Percentiles rank a stretch among this genome's conserved stretches.
Conservation (phyloP, 1,284 basidiomycete genomes). For the Rhodotorula sp. region DNA sequence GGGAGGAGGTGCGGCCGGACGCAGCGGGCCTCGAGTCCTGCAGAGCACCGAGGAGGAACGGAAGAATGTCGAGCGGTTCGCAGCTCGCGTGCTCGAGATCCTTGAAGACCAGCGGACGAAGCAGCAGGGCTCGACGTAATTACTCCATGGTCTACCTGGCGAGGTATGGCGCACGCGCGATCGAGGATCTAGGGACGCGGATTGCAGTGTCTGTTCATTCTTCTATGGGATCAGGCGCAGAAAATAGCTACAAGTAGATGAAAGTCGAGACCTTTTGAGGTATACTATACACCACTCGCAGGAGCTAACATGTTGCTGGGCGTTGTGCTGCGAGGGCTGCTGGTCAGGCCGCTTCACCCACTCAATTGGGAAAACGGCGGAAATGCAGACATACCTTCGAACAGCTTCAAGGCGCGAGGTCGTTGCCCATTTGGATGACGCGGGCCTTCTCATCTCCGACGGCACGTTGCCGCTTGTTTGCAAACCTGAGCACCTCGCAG, state of each 20-base stretch:
- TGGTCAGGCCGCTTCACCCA: too few relatives aligned
- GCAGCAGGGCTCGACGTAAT: neutral
- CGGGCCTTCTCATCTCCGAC: conserved; percentile 13
- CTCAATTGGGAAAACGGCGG: too few relatives aligned
- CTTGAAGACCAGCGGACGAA: conserved; percentile 15
- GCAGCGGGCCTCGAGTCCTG: conserved; percentile 1
- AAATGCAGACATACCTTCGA: too few relatives aligned
- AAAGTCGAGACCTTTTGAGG: too few relatives aligned
- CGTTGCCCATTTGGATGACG: neutral
- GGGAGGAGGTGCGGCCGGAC: neutral
- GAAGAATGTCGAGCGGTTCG: conserved; percentile 22
- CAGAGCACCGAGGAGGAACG: conserved; percentile 26
- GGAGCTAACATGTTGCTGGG: too few relatives aligned
- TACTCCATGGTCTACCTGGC: neutral
- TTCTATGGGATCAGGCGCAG: too few relatives aligned
- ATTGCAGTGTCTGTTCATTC: too few relatives aligned
- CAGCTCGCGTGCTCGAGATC: conserved; percentile 15
- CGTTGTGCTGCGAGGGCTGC: too few relatives aligned
- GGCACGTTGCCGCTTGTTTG: conserved; percentile 14
- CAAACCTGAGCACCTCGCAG: neutral
- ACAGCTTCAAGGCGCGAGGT: neutral
- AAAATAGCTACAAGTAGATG: too few relatives aligned
- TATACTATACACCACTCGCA: too few relatives aligned
- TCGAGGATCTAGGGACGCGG: too few relatives aligned
- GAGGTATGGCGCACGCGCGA: too few relatives aligned